Evolutionary conservation across 176 grass and related monocot species (phyloP), one percentile per base, ranked within the genome.

Genomic region (Musa itinerans): DNA sequence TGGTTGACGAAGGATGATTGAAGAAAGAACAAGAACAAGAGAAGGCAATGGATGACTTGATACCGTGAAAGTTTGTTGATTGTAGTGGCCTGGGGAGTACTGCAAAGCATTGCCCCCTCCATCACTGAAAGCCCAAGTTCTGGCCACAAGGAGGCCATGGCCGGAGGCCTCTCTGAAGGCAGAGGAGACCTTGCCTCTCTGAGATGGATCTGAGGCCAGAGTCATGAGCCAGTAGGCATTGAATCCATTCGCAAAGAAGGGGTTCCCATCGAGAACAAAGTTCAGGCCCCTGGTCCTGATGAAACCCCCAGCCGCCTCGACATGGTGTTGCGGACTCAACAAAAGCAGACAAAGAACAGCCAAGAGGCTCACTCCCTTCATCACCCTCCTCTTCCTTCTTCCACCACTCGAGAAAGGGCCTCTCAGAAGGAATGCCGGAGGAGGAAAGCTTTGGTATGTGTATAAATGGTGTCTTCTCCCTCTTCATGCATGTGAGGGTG

Each of bases 181-280:
- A 20, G 84, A 65, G 34, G 86, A 77, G 74, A 99, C 84, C 81
- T 88, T 94, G 29, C 75, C 70, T 65, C 78, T 86, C 83, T 84
- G 86, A 66, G 84, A 23, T 14, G 86, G 85, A 81, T 91, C 76
- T 64, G 88, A 79, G 68, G 81, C 90, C n/a, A 94, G 10, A 53
- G 73, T 76, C 88, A 87, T 99, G 78, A 99, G 90, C 95, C 95
- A 99, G 79, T 99, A 99, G 51, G 95, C 88, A 76, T 99, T 99
- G 88, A 99, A 99, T 11, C 95, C 95, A 73, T 94, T 91, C 27
- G 90, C 86, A 70, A 84, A 92, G 81, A 89, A 99, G 13, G 88
- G 90, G 80, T 73, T 82, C 12, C 95, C 88, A 74, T 99, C 83
- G 8, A 83, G 14, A 49, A 89, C 83, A 84, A 99, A 99, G 1